Evolutionary conservation across 192 early-diverging fungal species (phyloP), one percentile per base, ranked within the genome.

Genomic region (Chytriomyces confervae): DNA sequence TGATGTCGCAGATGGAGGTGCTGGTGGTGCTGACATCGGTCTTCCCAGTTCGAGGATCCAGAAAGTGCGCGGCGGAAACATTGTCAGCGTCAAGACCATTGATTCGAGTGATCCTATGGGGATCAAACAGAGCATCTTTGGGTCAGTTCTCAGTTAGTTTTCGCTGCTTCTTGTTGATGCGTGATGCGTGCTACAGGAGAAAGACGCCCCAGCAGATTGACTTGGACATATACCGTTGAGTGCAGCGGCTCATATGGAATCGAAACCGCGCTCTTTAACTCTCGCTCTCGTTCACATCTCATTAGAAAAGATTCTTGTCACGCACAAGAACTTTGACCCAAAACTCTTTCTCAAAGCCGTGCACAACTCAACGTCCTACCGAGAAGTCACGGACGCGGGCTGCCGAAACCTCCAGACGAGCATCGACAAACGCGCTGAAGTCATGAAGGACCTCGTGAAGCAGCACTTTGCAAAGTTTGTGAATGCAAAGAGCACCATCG

Each of bases 391-490:
- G 5, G 90, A 92, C 48, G 75, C 80, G 23, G 97, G 96, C 5
- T 88, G 91, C n/a, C 81, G 92, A 45, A 82, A 84, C 6, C 82
- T 99, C 44, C 86, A 92, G 62, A 82, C 81, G 67, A 88, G 91
- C 6, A 93, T 96, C 44, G 91, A 92, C 61, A 91, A 95, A 72
- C 90, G 94, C n/a, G 87, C 91, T 0, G 95, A 96, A 61, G 93
- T 92, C 0, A 86, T 96, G 20, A 96, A 95, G 75, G 91, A 89
- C 45, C 80, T 97, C 27, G 97, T 99, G 57, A 94, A 97, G 80
- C 93, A 93, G 72, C 95, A 99, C 80, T 99, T 99, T 88, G 95
- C 97, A 79, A 91, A 95, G 50, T 99, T 99, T 81, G 96, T 99
- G 9, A 93, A 89, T 51, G 96, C 97, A 16, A 96, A 97, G 85